Conservation (phyloP, 2,329 filamentous ascomycete species). For the Phaeosphaeriaceae sp. region DNA sequence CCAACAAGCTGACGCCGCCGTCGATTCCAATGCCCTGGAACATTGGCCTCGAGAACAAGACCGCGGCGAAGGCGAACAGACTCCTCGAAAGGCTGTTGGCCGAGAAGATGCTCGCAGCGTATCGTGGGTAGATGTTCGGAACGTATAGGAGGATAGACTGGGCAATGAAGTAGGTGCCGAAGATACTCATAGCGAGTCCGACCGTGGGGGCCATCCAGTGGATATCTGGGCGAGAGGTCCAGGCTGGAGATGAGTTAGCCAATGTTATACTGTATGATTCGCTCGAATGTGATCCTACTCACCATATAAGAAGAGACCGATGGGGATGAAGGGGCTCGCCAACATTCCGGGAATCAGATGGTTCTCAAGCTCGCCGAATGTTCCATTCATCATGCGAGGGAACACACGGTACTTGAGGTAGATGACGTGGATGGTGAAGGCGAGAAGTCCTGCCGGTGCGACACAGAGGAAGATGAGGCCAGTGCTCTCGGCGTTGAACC, state of each 20-base stretch:
- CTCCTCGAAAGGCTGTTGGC: constrained; percentile 65
- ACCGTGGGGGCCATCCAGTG: constrained; percentile 65
- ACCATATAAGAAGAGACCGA: constrained; percentile 68
- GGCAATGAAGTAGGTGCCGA: constrained; percentile 44
- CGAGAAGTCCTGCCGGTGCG: constrained; percentile 72
- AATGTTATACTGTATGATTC: neutral
- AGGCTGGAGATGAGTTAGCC: constrained; percentile 38
- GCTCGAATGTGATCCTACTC: constrained; percentile 38
- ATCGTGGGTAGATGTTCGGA: constrained; percentile 66
- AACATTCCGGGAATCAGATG: constrained; percentile 74
- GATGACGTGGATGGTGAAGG: constrained; percentile 69
- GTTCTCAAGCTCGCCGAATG: constrained; percentile 71
- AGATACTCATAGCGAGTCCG: constrained; percentile 57
- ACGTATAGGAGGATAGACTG: constrained; percentile 67
- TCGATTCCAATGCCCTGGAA: constrained; percentile 65
- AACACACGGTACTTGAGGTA: constrained; percentile 79
- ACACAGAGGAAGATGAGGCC: constrained; percentile 86
- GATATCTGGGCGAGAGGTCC: constrained; percentile 67
- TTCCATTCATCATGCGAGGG: constrained; percentile 67
- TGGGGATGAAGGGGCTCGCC: constrained; percentile 62
- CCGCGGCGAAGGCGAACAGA: constrained; percentile 64
- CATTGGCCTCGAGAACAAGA: constrained; percentile 66
- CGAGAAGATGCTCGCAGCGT: constrained; percentile 60
- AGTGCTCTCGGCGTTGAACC: constrained; percentile 73
- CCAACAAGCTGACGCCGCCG: constrained; percentile 64